Percentiles rank a stretch among this genome's conserved stretches.
Conservation (phyloP, 2,329 filamentous ascomycete genomes). For the Cladosporium halotolerans region DNA sequence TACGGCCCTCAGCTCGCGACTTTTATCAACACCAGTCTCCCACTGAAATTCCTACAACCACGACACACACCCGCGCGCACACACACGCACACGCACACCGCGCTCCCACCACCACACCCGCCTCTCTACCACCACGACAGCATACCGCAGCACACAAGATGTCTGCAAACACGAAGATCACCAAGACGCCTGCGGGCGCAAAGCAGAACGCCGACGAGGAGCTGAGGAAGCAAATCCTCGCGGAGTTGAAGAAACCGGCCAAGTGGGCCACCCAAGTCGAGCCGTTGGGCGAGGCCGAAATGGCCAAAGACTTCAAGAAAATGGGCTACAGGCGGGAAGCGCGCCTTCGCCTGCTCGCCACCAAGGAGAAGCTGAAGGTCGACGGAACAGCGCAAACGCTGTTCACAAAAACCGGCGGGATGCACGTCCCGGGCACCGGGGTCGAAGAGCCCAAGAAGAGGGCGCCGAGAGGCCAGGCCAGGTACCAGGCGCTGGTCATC, state of each 20-base stretch:
- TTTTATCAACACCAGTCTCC: no score
- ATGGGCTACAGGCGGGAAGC: constrained; percentile 5
- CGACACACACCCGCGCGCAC: no score
- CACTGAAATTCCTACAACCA: no score
- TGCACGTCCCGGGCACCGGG: neutral
- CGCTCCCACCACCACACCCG: constrained; percentile 14
- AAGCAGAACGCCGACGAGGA: neutral
- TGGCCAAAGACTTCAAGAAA: constrained; percentile 10
- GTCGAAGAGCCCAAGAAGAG: constrained; percentile 1
- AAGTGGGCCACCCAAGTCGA: neutral
- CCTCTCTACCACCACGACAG: constrained; percentile 13
- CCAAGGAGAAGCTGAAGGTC: neutral
- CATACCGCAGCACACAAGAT: no score
- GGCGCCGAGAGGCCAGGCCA: constrained; percentile 6
- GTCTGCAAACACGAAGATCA: constrained; percentile 6
- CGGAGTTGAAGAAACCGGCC: neutral
- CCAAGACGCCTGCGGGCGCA: constrained; percentile 3
- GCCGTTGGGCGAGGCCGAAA: neutral
- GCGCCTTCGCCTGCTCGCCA: neutral
- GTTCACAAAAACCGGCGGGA: neutral
- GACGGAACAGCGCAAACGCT: neutral
- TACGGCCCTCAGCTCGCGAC: no score
- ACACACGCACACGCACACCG: constrained; percentile 14
- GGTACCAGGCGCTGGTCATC: neutral
- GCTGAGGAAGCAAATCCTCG: neutral